A percentile compares a stretch with the other conserved stretches of the same genome.
These are phyloP conservation scores for Eucalyptus urophylla DNA, from an alignment of 345 rosid species.

Conservation along the genomic window DNA sequence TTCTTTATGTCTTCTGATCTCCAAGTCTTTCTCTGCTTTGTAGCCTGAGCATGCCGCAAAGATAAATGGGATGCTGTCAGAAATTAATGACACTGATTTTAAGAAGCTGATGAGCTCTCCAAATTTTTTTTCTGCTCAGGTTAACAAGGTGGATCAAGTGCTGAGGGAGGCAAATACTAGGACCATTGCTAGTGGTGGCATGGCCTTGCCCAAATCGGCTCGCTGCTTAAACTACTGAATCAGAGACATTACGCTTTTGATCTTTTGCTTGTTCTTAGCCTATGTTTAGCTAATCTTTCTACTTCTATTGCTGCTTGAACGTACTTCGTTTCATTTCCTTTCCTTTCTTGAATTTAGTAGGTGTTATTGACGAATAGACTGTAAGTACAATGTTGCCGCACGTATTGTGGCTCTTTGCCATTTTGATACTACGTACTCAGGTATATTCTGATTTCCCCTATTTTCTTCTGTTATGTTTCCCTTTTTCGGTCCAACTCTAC, in stretches of 20 bases:
- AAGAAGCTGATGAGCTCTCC: background rate
- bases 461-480: background rate
- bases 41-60: conserved; percentile 5
- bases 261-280: background rate
- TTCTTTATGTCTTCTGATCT: background rate
- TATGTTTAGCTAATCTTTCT: background rate
- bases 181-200: background rate
- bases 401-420: background rate
- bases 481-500: background rate
- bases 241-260: background rate
- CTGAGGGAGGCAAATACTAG: conserved; percentile 7
- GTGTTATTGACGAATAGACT: background rate
- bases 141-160: background rate
- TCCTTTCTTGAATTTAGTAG: background rate
- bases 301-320: background rate
- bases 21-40: background rate
- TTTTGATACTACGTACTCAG: background rate
- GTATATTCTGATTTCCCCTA: background rate
- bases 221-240: background rate
- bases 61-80: background rate
- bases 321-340: background rate
- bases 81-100: conserved; percentile 1
- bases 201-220: background rate
- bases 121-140: background rate
- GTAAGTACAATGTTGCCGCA: background rate